Base-by-base conservation (phyloP, 2,329 filamentous ascomycete genomes). In the Fusarium azukiicola region DNA sequence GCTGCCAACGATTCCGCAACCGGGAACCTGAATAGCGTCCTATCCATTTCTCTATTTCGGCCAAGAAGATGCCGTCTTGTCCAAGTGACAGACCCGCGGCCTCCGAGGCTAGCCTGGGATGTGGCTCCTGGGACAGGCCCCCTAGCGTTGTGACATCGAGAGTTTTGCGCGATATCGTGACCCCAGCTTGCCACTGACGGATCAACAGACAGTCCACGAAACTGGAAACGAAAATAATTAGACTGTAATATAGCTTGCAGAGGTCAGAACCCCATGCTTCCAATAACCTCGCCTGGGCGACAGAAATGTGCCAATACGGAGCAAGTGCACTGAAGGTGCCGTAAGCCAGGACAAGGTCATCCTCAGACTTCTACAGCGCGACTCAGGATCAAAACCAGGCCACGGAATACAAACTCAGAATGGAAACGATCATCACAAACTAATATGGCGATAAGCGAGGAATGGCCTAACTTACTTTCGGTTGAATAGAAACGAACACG, bases 391-490 rank as follows among this genome's bases (percentile, higher is more conserved):
- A 58, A 58, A 58, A 58, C 21, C 54, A 58, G 54, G 32, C 16
- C 54, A 58, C 54, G 54, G 54, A 58, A 58, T 58, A 58, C 54
- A 58, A 36, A 58, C 54, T 58, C 38, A 21, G 54, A 58, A 58
- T 58, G 54, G 54, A 58, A 58, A 58, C 54, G 54, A 58, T 58
- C 54, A 58, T 21, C 54, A 58, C 13, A 58, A 21, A 38, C 54
- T 58, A 58, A 58, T 36, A 32, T 58, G 54, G 54, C 54, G 54
- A 58, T 58, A 58, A 58, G 54, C 54, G 54, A 58, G 54, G 36
- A 58, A 58, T 58, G 54, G 32, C 54, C 54, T 58, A 58, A 38
- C 54, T 58, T 36, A 58, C 54, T 58, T 58, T 58, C 54, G 54
- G 54, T 58, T n/a, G 54, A 58, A 5, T 21, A 58, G 19, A 38